Percentiles rank a stretch among this genome's conserved stretches.
Conservation (phyloP, 352 stramenopile species). For the Pythium catenulatum region DNA sequence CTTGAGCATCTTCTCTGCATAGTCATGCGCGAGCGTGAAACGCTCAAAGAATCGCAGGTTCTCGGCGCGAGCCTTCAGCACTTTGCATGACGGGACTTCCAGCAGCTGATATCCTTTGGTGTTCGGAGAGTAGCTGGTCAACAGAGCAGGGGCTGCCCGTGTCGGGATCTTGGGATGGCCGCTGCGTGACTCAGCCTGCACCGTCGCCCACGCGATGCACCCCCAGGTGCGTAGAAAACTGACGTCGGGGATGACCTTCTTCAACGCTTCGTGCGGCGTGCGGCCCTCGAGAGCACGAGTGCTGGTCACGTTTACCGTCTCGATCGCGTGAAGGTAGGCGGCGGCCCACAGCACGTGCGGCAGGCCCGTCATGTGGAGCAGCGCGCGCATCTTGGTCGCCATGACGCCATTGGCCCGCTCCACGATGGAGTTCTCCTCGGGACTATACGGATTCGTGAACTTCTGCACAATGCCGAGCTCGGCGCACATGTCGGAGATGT, state of each 20-base stretch:
- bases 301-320: slow-evolving; percentile 39
- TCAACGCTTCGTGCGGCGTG: slow-evolving; percentile 38
- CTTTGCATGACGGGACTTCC: slow-evolving; percentile 7
- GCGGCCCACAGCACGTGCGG: slow-evolving; percentile 45
- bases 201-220: slow-evolving; percentile 32
- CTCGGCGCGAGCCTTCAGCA: slow-evolving; percentile 9
- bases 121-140: background rate
- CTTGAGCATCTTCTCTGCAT: slow-evolving; percentile 6
- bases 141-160: background rate
- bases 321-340: slow-evolving; percentile 23
- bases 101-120: slow-evolving; percentile 34
- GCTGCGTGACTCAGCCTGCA: slow-evolving; percentile 4
- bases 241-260: slow-evolving; percentile 15
- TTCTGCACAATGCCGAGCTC: slow-evolving; percentile 21
- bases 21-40: background rate
- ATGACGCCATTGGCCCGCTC: slow-evolving; percentile 10
- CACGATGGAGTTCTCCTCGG: slow-evolving; percentile 49
- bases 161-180: slow-evolving; percentile 32
- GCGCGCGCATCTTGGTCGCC: slow-evolving; percentile 4
- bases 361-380: slow-evolving; percentile 35
- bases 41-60: slow-evolving; percentile 29
- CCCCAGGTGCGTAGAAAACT: slow-evolving; percentile 30
- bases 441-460: slow-evolving; percentile 44
- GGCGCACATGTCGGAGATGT: slow-evolving; percentile 9
- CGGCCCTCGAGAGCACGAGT: background rate